Conservation (phyloP, 2,329 filamentous ascomycete species). For the Fusarium transvaalense region DNA sequence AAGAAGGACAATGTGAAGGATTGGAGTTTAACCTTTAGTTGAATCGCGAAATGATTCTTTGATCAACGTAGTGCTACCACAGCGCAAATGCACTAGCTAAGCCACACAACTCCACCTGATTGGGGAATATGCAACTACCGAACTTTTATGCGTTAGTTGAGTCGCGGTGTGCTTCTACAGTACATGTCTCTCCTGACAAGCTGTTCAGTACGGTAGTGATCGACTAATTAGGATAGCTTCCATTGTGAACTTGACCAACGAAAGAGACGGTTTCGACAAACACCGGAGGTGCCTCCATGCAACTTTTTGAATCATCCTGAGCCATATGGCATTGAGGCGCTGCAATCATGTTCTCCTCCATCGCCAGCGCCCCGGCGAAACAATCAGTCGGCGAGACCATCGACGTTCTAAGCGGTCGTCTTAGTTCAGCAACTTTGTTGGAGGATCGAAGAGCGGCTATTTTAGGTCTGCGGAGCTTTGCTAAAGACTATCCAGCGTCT, state of each 20-base stretch:
- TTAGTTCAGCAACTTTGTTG: constrained; percentile 89
- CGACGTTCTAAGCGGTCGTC: constrained; percentile 85
- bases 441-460: constrained; percentile 96
- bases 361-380: constrained; percentile 83
- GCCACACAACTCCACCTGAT: constrained; percentile 2
- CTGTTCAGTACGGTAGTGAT: constrained; percentile 36
- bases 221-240: constrained; percentile 34
- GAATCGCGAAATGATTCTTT: constrained; percentile 39
- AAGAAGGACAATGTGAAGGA: constrained; percentile 15
- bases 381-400: constrained; percentile 98
- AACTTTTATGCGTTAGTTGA: constrained; percentile 40
- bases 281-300: constrained; percentile 36
- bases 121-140: neutral
- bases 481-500: constrained; percentile 95
- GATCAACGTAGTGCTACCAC: neutral
- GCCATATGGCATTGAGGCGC: constrained; percentile 50
- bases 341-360: constrained; percentile 71
- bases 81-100: constrained; percentile 13
- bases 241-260: constrained; percentile 13
- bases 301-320: constrained; percentile 23
- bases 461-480: constrained; percentile 91
- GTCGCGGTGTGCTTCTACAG: constrained; percentile 16
- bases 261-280: constrained; percentile 11
- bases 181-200: constrained; percentile 40
- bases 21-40: constrained; percentile 4